Evolutionary conservation across 306 rosid genomes (phyloP), one percentile per base, ranked within the genome.

Genomic region (Echinosophora koreensis): DNA sequence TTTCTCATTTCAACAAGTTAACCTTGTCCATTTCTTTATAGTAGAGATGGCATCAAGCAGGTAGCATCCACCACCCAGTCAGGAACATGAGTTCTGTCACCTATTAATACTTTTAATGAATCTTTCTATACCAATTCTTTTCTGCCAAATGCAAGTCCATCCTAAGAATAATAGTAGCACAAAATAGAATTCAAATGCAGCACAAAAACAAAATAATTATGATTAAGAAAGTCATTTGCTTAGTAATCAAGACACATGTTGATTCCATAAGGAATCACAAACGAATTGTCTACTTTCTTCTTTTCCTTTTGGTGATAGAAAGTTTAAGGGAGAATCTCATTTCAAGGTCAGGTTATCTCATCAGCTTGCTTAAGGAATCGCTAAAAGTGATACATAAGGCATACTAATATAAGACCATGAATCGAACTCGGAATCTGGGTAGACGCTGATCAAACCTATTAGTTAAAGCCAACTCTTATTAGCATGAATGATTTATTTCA

Each of bases 81-180:
- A 4, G 15, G 71, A 62, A 7, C 44, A 28, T 49, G 6, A 18
- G 16, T 68, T 52, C 62, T 73, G 38, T 74, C 62, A 68, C 34
- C 38, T 28, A 37, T 37, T 14, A n/a, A 49, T 44, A 42, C 74
- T 64, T 32, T 28, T 56, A 6, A 37, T 50, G 35, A 35, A 27
- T 13, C 38, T 51, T 30, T 13, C 46, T 0, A 34, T 44, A 5
- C 14, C 30, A 22, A 46, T 66, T 77, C 49, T 66, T 66, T 77
- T 56, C 28, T 58, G 59, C 59, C 15, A 22, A 18, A 30, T 76
- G 59, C 52, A 50, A 17, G 52, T 74, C 39, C 66, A 6, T 63
- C 28, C 16, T 73, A 50, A 51, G 18, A 50, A 16, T 51, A 50
- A 16, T 51, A 49, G 22, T 35, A 62, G 49, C 60, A 60, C 49